Percentiles rank a stretch among this genome's conserved stretches.
Conservation (phyloP, 2,329 filamentous ascomycete species). For the Nothopassalora personata region DNA sequence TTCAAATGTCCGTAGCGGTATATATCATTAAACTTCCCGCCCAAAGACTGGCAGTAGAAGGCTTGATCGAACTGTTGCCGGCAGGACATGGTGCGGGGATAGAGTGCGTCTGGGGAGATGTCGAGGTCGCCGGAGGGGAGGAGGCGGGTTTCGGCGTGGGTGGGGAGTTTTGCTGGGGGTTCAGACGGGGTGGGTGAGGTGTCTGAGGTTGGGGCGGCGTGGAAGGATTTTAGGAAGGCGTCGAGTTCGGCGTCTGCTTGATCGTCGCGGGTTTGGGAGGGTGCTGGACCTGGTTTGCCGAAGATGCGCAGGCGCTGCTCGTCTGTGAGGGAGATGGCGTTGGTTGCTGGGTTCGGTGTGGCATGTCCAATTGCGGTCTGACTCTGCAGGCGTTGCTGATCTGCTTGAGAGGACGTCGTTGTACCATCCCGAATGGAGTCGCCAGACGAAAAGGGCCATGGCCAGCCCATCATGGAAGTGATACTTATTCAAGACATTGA, state of each 20-base stretch:
- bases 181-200: background rate
- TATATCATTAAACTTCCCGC: slow-evolving; percentile 84
- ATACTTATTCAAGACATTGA: background rate
- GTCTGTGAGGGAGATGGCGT: slow-evolving; percentile 22
- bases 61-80: slow-evolving; percentile 84
- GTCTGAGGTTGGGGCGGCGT: slow-evolving; percentile 17
- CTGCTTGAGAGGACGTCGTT: background rate
- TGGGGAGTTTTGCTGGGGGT: background rate
- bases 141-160: slow-evolving; percentile 12
- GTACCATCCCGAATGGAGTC: background rate
- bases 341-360: background rate
- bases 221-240: slow-evolving; percentile 48
- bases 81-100: slow-evolving; percentile 82
- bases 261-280: slow-evolving; percentile 34
- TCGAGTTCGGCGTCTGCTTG: slow-evolving; percentile 52
- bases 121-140: slow-evolving; percentile 27
- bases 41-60: slow-evolving; percentile 88
- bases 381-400: too few species aligned
- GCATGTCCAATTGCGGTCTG: background rate
- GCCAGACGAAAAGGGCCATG: slow-evolving; percentile 21
- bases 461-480: slow-evolving; percentile 24
- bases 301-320: slow-evolving; percentile 30
- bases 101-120: slow-evolving; percentile 57
- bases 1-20: slow-evolving; percentile 79
- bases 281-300: slow-evolving; percentile 18